phyloP scores from a whole-genome alignment of 1,284 basidiomycete species.

The Jaminaea rosea region DNA sequence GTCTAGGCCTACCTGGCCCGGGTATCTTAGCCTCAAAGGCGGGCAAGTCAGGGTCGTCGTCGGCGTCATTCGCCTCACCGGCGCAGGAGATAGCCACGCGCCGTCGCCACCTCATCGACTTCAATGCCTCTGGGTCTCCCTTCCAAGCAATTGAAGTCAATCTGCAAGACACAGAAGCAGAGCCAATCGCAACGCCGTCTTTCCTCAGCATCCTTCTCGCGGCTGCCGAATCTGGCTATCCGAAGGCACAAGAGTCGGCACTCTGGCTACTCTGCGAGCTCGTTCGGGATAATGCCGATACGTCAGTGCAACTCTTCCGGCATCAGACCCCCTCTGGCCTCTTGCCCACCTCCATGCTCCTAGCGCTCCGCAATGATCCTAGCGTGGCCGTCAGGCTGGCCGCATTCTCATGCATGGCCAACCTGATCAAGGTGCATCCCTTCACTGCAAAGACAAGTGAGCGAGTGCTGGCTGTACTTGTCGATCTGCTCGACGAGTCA shows the following conservation, averaged over 20 bases:
- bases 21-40: not conserved
- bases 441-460: constrained; percentile 31
- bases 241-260: constrained; percentile 34
- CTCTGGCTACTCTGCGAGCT: constrained; percentile 32
- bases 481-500: constrained; percentile 30
- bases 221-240: constrained; percentile 24
- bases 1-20: constrained; percentile 23
- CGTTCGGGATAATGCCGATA: constrained; percentile 16
- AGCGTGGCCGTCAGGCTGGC: constrained; percentile 28
- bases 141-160: constrained; percentile 4
- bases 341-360: constrained; percentile 28
- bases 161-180: not conserved
- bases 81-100: constrained; percentile 19
- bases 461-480: constrained; percentile 29
- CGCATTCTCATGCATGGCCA: constrained; percentile 31
- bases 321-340: constrained; percentile 20
- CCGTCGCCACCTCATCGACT: constrained; percentile 12
- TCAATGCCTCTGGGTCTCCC: constrained; percentile 12
- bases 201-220: constrained; percentile 21
- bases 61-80: not conserved
- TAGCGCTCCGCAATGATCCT: constrained; percentile 21
- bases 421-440: constrained; percentile 34
- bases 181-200: not conserved
- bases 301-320: constrained; percentile 13
- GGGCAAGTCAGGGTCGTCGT: not conserved